Evolutionary conservation across 1,284 basidiomycete species (phyloP).

Genomic region (Fomes fomentarius): DNA sequence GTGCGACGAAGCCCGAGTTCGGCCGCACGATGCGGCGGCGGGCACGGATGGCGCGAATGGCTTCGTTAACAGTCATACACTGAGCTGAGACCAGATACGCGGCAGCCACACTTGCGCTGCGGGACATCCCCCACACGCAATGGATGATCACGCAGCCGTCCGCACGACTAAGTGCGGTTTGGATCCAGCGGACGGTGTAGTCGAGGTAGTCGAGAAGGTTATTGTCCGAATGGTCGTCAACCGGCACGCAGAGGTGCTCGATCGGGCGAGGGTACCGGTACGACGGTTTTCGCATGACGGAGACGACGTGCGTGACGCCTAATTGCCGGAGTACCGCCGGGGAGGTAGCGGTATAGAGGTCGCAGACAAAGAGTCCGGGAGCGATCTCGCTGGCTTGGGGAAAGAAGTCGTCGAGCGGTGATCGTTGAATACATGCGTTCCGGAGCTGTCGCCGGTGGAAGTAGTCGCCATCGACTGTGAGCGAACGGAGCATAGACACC

Average conservation of each 20-base stretch:
- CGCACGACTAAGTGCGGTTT: constrained; percentile 17
- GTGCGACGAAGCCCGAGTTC: constrained; percentile 34
- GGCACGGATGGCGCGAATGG: constrained; percentile 26
- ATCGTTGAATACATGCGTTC: constrained; percentile 24
- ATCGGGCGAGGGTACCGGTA: constrained; percentile 20
- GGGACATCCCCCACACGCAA: constrained; percentile 53
- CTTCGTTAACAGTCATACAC: constrained; percentile 30
- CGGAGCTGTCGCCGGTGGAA: constrained; percentile 27
- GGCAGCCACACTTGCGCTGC: constrained; percentile 49
- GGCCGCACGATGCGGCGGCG: constrained; percentile 32
- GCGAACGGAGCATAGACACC: constrained; percentile 25
- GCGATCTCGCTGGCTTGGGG: constrained; percentile 34
- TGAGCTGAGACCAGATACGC: constrained; percentile 46
- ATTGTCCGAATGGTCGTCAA: constrained; percentile 27
- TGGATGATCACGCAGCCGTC: constrained; percentile 41
- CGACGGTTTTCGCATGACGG: constrained; percentile 21
- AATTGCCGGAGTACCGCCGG: constrained; percentile 24
- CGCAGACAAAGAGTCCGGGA: constrained; percentile 33
- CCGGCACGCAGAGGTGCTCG: constrained; percentile 29
- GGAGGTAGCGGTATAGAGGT: constrained; percentile 34
- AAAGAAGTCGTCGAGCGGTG: constrained; percentile 27
- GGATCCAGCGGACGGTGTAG: constrained; percentile 27
- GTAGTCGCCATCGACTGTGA: constrained; percentile 27
- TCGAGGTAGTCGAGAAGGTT: constrained; percentile 30
- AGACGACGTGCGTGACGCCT: constrained; percentile 36